phyloP scores from a whole-genome alignment of 768 basidiomycete genomes.

The Fomitopsis serialis region DNA sequence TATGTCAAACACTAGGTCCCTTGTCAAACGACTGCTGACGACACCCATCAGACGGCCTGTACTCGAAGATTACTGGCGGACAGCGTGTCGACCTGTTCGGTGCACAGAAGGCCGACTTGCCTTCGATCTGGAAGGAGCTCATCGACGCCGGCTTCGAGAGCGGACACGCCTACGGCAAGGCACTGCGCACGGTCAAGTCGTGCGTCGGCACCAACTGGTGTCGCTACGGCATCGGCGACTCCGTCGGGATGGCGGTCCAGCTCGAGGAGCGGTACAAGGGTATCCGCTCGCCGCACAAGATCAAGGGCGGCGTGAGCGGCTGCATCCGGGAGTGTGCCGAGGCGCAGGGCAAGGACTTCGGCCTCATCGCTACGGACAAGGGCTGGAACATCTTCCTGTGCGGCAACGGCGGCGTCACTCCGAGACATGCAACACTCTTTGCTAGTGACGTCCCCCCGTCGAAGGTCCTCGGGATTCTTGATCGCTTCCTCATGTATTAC shows the following conservation, averaged over 20 bases:
- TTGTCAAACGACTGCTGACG: neutral
- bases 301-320: slow-evolving; percentile 74
- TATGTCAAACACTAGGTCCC: slow-evolving; percentile 7
- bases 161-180: slow-evolving; percentile 67
- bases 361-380: slow-evolving; percentile 71
- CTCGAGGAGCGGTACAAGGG: slow-evolving; percentile 73
- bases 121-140: slow-evolving; percentile 62
- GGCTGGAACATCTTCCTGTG: slow-evolving; percentile 75
- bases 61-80: slow-evolving; percentile 54
- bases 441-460: slow-evolving; percentile 63
- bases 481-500: slow-evolving; percentile 64
- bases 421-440: slow-evolving; percentile 58
- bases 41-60: slow-evolving; percentile 39
- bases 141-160: slow-evolving; percentile 66
- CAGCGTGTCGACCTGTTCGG: slow-evolving; percentile 72
- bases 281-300: slow-evolving; percentile 63
- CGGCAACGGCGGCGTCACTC: slow-evolving; percentile 58
- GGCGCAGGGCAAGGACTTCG: slow-evolving; percentile 72
- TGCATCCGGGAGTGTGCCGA: slow-evolving; percentile 76
- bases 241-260: slow-evolving; percentile 63
- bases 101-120: slow-evolving; percentile 62
- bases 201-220: slow-evolving; percentile 75
- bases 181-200: slow-evolving; percentile 68
- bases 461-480: slow-evolving; percentile 55
- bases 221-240: slow-evolving; percentile 69